Conservation (phyloP, 108 stramenopile genomes). For the Cylindrotheca closterium region DNA sequence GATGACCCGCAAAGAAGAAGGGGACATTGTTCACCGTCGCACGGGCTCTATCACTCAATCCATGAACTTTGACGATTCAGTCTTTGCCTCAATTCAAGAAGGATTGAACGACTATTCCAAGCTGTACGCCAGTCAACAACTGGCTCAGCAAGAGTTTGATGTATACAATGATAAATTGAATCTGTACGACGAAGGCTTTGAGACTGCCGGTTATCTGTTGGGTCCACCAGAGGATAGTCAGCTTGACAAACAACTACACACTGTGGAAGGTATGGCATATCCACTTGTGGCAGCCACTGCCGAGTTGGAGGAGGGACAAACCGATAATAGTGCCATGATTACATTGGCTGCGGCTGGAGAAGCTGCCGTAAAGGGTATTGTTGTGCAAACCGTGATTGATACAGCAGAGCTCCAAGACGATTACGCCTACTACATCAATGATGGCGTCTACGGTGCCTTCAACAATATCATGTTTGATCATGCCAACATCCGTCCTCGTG, state of each 20-base stretch:
- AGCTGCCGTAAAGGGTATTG: constrained; percentile 66
- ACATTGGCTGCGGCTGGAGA: constrained; percentile 73
- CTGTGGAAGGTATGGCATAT: constrained; percentile 71
- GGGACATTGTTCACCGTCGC: constrained; percentile 47
- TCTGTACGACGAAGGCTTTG: constrained; percentile 34
- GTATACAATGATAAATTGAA: constrained; percentile 58
- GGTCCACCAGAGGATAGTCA: constrained; percentile 50
- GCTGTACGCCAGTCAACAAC: constrained; percentile 54
- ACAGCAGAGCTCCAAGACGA: constrained; percentile 63
- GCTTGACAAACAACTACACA: constrained; percentile 33
- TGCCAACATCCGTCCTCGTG: constrained; percentile 70
- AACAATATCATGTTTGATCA: constrained; percentile 94
- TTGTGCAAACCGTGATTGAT: constrained; percentile 63
- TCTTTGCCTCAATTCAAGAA: constrained; percentile 53
- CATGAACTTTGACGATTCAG: constrained; percentile 35
- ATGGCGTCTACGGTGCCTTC: constrained; percentile 93
- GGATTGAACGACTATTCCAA: constrained; percentile 55
- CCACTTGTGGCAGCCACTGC: constrained; percentile 34
- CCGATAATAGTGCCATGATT: constrained; percentile 13
- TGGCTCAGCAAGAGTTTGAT: constrained; percentile 68
- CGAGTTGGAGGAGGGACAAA: background rate
- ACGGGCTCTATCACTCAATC: constrained; percentile 24
- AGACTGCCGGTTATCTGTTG: constrained; percentile 37
- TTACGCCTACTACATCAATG: constrained; percentile 88
- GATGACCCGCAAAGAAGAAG: constrained; percentile 62